A percentile compares a stretch with the other conserved stretches of the same genome.
phyloP scores from a whole-genome alignment of 441 rosid genomes.

The Lagerstroemia fauriei region DNA sequence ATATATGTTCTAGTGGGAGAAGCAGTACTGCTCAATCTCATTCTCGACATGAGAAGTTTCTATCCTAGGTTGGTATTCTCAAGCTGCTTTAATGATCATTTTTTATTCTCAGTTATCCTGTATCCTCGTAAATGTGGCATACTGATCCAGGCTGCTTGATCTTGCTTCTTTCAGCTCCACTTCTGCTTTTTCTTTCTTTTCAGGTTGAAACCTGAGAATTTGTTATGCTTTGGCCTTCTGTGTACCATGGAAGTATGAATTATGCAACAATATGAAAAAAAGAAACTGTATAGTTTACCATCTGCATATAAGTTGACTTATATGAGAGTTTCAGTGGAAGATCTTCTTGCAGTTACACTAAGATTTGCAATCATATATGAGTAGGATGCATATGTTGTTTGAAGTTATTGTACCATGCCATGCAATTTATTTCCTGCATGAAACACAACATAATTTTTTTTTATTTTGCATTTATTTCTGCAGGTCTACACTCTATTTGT shows the following conservation, averaged over 20 bases:
- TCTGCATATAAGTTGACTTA: background rate
- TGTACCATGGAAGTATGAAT: background rate
- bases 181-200: background rate
- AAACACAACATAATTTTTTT: background rate
- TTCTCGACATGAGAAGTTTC: constrained; percentile 14
- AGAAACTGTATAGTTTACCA: background rate
- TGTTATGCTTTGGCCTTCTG: background rate
- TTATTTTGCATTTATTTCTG: constrained; percentile 24
- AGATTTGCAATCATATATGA: background rate
- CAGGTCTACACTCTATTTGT: constrained; percentile 76
- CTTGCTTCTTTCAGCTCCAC: background rate
- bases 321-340: background rate
- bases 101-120: background rate
- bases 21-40: constrained; percentile 28
- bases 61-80: constrained; percentile 22
- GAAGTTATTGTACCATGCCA: background rate
- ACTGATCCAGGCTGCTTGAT: background rate
- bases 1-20: constrained; percentile 28
- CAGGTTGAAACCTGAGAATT: too few species aligned
- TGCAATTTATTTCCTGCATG: background rate
- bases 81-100: background rate
- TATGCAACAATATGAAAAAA: background rate
- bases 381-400: background rate
- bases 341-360: background rate
- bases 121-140: background rate